Evolutionary conservation across 331 rosid species (phyloP), one percentile per base, ranked within the genome.

Genomic region (Erythrophleum ivorense): DNA sequence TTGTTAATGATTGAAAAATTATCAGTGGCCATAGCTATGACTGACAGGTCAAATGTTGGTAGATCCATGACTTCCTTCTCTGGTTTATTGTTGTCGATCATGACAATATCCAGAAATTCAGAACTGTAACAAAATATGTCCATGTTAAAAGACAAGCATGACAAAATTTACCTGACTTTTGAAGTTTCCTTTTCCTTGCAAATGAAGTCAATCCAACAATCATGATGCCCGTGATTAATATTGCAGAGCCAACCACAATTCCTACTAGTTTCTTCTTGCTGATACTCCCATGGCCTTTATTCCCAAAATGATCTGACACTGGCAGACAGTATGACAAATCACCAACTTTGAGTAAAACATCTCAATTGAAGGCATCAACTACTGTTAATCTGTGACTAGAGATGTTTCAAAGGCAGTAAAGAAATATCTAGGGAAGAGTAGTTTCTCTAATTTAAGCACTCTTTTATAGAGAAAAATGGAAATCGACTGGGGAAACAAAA

Each of bases 21-120:
- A 58, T 77, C 14, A 0, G 91, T 88, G 11, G 87, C 87, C 36
- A 59, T 31, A 34, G 46, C 48, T 46, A 85, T 50, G 7, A 80
- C 54, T 49, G 88, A 78, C 21, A 81, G 60, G 15, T 81, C 76
- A 78, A 71, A 83, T 11, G 49, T 60, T 58, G 85, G 88, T 4
- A 88, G 38, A 36, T 88, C 91, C 64, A 69, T 38, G 55, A 3
- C 60, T 48, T 80, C 87, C 31, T 62, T 76, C 13, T 41, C 24
- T 46, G 11, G 7, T 33, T 66, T 9, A 54, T 11, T 10, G 24
- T 33, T 54, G 53, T 18, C 3, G 29, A 18, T 2, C 6, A 3
- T 16, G 71, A 15, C 13, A 36, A 36, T 65, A 65, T 36, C 4
- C 2, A 67, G 1, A n/a, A n/a, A 16, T 67, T 67, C 2, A 18